A percentile compares a stretch with the other conserved stretches of the same genome.
Conservation (phyloP, 495 filamentous ascomycete genomes). For the Aspergillus egyptiacus region DNA sequence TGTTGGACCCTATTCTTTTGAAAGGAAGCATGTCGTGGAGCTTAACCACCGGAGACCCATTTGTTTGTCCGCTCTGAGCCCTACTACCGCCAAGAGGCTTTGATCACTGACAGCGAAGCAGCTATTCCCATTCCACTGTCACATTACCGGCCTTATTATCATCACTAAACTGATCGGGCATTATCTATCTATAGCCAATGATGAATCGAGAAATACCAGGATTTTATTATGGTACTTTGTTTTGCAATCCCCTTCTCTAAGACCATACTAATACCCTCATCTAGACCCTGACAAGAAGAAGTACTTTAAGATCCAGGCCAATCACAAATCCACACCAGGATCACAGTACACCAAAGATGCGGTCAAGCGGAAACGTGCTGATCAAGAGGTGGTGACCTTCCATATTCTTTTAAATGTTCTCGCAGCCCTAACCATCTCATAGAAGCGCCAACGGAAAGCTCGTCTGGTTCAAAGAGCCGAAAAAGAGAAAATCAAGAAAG, state of each 20-base stretch:
- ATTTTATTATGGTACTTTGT: slow-evolving; percentile 21
- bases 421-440: background rate
- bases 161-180: background rate
- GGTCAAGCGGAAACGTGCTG: slow-evolving; percentile 36
- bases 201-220: slow-evolving; percentile 30
- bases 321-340: slow-evolving; percentile 40
- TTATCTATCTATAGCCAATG: slow-evolving; percentile 33
- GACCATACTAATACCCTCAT: background rate
- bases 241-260: background rate
- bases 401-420: background rate
- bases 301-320: slow-evolving; percentile 51
- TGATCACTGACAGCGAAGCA: background rate
- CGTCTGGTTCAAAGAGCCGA: slow-evolving; percentile 23
- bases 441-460: slow-evolving; percentile 29
- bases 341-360: slow-evolving; percentile 43
- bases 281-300: slow-evolving; percentile 51
- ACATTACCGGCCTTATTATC: too few relatives aligned
- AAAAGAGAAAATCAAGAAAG: slow-evolving; percentile 33
- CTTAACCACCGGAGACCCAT: background rate
- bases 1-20: background rate
- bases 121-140: background rate
- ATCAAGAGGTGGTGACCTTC: slow-evolving; percentile 28
- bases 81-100: background rate
- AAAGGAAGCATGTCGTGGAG: background rate
- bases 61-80: background rate